Conservation (phyloP, 208 protist genomes). For the Acanthamoeba polyphaga region DNA sequence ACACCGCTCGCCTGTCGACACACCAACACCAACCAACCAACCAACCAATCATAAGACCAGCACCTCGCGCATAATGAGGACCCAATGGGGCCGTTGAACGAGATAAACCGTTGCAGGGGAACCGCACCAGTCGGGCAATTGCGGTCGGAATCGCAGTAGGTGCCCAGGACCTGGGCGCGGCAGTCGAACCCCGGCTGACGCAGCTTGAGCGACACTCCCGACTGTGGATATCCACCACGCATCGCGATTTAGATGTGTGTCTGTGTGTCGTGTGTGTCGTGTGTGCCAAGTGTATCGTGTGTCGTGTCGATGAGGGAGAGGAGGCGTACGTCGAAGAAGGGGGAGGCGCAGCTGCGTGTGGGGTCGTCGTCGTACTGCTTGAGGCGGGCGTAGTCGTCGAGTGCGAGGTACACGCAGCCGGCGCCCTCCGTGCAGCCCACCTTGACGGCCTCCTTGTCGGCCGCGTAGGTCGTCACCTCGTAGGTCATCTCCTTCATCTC, state of each 20-base stretch:
- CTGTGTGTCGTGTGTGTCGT: neutral
- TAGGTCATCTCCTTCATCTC: neutral
- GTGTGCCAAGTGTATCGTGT: no score
- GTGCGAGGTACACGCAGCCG: neutral
- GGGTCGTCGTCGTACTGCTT: conserved; percentile 5
- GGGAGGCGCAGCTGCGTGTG: neutral
- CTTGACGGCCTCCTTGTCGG: neutral
- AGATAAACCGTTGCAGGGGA: neutral
- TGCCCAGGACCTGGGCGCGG: neutral
- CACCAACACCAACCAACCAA: no score
- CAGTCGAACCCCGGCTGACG: neutral
- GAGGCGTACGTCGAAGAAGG: neutral
- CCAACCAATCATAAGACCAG: no score
- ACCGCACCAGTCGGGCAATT: neutral
- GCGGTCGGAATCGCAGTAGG: neutral
- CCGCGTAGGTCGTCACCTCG: neutral
- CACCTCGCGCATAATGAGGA: no score
- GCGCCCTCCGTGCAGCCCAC: neutral
- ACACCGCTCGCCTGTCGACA: neutral
- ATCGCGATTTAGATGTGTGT: no score
- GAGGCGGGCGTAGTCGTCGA: neutral
- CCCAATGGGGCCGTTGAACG: neutral
- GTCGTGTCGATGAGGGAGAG: neutral
- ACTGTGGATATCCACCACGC: neutral
- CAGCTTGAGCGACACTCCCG: neutral